Percentiles rank a stretch among this genome's conserved stretches.
Evolutionary conservation across 2,329 filamentous ascomycete species (phyloP).

Genomic region (Ascochyta pisi): DNA sequence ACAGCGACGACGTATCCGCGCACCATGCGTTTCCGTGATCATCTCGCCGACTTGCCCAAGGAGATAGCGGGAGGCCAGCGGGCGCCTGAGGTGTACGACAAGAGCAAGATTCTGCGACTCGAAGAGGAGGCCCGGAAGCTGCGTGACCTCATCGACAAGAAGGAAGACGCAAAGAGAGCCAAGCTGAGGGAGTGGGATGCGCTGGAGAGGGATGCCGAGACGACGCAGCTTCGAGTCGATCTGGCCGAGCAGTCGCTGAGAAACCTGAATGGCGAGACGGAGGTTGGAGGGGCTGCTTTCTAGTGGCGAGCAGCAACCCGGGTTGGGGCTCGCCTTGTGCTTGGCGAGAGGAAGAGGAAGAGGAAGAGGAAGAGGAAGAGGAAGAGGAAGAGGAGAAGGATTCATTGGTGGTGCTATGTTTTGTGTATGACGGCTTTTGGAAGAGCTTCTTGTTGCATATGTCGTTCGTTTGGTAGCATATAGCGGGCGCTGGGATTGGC

Average conservation of each 20-base stretch:
- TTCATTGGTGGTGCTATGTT: neutral
- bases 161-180: slow-evolving; percentile 53
- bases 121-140: slow-evolving; percentile 57
- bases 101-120: slow-evolving; percentile 52
- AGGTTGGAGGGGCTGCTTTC: slow-evolving; percentile 48
- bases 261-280: slow-evolving; percentile 49
- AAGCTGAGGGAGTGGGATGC: slow-evolving; percentile 56
- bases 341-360: no score
- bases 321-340: neutral
- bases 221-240: slow-evolving; percentile 54
- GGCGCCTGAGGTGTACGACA: slow-evolving; percentile 52
- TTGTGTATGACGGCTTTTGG: slow-evolving; percentile 12
- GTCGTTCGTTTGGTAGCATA: slow-evolving; percentile 19
- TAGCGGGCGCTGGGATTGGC: slow-evolving; percentile 17
- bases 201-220: slow-evolving; percentile 53
- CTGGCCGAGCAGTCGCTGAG: slow-evolving; percentile 57
- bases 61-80: slow-evolving; percentile 55
- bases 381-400: no score
- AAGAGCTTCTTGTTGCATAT: slow-evolving; percentile 14
- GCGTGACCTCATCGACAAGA: slow-evolving; percentile 55
- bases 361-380: no score
- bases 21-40: slow-evolving; percentile 54
- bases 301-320: slow-evolving; percentile 21
- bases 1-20: slow-evolving; percentile 56
- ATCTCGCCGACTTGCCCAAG: slow-evolving; percentile 53